Base-by-base conservation (phyloP, 495 filamentous ascomycete genomes). In the Trichodelitschia bisporula region DNA sequence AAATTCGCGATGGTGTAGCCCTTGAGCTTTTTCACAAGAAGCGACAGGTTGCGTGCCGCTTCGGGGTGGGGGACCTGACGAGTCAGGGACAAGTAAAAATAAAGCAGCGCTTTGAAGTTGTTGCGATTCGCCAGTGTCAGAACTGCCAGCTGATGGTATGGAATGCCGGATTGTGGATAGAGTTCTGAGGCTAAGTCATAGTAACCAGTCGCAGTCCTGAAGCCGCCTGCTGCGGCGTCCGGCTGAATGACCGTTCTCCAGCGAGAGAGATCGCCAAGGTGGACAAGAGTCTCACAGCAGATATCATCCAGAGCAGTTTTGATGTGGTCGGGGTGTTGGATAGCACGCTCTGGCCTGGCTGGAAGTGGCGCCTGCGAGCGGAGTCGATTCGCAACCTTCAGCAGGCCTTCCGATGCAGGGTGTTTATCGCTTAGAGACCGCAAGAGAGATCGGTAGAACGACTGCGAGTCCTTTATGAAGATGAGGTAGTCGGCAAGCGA, bases 101-200 rank as follows among this genome's bases (percentile, higher is more conserved):
- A 69, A 43, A 93, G 93, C 0, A 78, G 72, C 2, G 79, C 69
- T 15, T 75, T 62, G 15, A 93, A 59, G 45, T 90, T 75, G 36
- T 79, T 69, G 12, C 55, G 61, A 42, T 77, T 71, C 29, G 71
- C 69, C 24, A 69, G 58, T 18, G 77, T 70, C 35, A 93, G 73
- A 11, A 93, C 74, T 0, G 79, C 82, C 44, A 78, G 58, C 47
- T 95, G 86, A 39, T 97, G 83, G 43, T 90, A 71, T 23, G 78
- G 72, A 17, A 64, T 60, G 18, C 84, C 84, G 24, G 75, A 77
- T 1, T 65, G 55, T 13, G 89, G 83, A 34, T 72, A 63, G 32
- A 95, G 62, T 26, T 69, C 63, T 35, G 65, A 64, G 9, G 89
- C 89, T 18, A 95, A 52, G 32, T 65, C 59, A 44, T 97, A 97